A percentile compares a stretch with the other conserved stretches of the same genome.
Evolutionary conservation across 106 monocot genomes (phyloP).

Genomic region (Apostasia shenzhenica): DNA sequence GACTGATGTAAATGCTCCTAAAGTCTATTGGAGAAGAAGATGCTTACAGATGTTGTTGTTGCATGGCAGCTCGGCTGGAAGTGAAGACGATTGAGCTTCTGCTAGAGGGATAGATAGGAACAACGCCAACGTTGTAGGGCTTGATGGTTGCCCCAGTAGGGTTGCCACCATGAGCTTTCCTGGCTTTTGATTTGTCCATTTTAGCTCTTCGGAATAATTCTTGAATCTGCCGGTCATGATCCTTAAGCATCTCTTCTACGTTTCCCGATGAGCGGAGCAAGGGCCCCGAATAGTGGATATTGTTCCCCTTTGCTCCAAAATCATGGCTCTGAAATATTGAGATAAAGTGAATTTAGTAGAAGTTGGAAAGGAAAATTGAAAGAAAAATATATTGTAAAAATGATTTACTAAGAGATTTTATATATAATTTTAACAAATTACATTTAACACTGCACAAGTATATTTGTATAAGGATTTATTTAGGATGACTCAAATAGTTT

Average conservation of each 20-base stretch:
- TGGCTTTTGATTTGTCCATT: constrained; percentile 43
- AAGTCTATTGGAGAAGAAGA: background rate
- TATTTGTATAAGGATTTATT: no score
- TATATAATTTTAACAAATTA: no score
- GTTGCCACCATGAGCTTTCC: constrained; percentile 32
- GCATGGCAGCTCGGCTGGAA: constrained; percentile 27
- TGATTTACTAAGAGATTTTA: no score
- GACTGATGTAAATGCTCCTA: no score
- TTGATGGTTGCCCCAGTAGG: constrained; percentile 26
- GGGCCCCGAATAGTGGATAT: constrained; percentile 84
- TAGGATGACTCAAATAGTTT: no score
- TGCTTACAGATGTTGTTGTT: constrained; percentile 1
- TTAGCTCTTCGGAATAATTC: constrained; percentile 61
- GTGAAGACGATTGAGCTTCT: constrained; percentile 34
- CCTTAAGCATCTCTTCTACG: constrained; percentile 81
- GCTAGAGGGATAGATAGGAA: constrained; percentile 56
- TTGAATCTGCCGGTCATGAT: constrained; percentile 80
- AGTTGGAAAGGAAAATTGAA: no score
- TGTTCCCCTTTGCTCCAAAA: constrained; percentile 40
- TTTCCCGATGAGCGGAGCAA: constrained; percentile 47
- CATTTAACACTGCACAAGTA: no score
- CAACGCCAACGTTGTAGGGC: constrained; percentile 31
- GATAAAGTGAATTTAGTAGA: background rate
- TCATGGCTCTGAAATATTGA: constrained; percentile 23
- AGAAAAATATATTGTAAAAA: no score